A percentile compares a stretch with the other conserved stretches of the same genome.
Evolutionary conservation across 2,329 filamentous ascomycete genomes (phyloP).

Genomic region (Talaromyces islandicus): DNA sequence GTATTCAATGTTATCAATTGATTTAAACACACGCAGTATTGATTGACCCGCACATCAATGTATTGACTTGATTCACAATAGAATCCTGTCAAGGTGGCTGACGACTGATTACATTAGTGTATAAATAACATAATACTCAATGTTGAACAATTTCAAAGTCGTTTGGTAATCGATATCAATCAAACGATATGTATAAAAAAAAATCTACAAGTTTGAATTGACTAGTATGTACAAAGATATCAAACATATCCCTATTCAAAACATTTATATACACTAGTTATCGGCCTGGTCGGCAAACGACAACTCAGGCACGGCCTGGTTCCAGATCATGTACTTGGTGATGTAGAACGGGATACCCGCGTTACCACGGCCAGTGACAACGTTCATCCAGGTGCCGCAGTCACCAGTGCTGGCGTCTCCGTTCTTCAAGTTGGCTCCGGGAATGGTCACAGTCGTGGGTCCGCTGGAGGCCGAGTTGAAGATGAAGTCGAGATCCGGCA

Average conservation of each 20-base stretch:
- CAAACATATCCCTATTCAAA: too few species aligned
- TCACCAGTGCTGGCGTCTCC: background rate
- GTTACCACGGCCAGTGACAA: background rate
- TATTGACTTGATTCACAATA: background rate
- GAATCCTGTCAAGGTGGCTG: too few species aligned
- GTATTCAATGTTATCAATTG: too few species aligned
- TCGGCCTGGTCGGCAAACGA: background rate
- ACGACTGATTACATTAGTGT: too few species aligned
- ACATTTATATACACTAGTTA: background rate
- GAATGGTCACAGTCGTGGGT: background rate
- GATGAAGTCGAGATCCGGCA: background rate
- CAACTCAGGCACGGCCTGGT: background rate
- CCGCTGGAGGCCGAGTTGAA: background rate
- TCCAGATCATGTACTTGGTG: background rate
- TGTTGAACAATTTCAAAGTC: too few species aligned
- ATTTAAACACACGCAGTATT: too few species aligned
- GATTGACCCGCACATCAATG: too few species aligned
- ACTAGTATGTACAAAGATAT: too few species aligned
- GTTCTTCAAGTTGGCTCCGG: background rate
- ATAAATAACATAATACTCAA: too few species aligned
- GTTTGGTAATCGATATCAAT: too few species aligned
- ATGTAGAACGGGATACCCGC: background rate
- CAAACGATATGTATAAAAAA: too few species aligned
- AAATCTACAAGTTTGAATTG: too few species aligned
- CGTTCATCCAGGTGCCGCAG: background rate